phyloP scores from a whole-genome alignment of 805 yeast genomes.

The Pichia occidentalis region DNA sequence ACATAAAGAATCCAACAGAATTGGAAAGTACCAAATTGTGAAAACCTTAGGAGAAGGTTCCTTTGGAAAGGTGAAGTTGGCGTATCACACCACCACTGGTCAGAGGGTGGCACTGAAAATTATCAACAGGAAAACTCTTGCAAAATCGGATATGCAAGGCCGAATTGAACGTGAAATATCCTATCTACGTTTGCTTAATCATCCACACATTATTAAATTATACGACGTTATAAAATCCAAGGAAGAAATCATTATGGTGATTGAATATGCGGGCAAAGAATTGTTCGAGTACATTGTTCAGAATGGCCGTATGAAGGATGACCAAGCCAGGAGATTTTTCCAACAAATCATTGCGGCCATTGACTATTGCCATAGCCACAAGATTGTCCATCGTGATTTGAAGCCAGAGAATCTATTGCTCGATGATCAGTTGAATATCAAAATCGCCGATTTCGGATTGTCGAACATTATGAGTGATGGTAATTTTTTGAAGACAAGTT shows the following conservation, averaged over 20 bases:
- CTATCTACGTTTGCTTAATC: conserved; percentile 78
- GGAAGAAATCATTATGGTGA: conserved; percentile 95
- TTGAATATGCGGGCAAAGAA: conserved; percentile 95
- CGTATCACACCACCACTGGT: conserved; percentile 84
- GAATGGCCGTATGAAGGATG: conserved; percentile 86
- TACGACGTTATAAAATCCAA: conserved; percentile 93
- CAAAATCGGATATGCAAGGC: conserved; percentile 96
- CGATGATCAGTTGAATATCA: conserved; percentile 86
- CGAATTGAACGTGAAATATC: conserved; percentile 92
- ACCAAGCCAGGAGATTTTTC: conserved; percentile 86
- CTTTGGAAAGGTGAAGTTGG: conserved; percentile 90
- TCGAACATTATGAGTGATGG: conserved; percentile 98
- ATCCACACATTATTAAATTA: conserved; percentile 92
- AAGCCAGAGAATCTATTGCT: conserved; percentile 90
- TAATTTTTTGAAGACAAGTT: conserved; percentile 85
- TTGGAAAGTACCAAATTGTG: conserved; percentile 90
- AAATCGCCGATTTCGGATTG: conserved; percentile 93
- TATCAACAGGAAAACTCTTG: conserved; percentile 84
- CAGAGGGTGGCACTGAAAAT: conserved; percentile 90
- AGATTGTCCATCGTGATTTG: conserved; percentile 92
- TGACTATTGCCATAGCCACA: conserved; percentile 93
- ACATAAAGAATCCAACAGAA: conserved; percentile 32
- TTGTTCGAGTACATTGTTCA: conserved; percentile 93
- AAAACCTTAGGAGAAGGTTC: conserved; percentile 95
- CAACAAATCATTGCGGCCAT: conserved; percentile 96